Evolutionary conservation across 768 basidiomycete species (phyloP).

Genomic region (Hypsizygus marmoreus): DNA sequence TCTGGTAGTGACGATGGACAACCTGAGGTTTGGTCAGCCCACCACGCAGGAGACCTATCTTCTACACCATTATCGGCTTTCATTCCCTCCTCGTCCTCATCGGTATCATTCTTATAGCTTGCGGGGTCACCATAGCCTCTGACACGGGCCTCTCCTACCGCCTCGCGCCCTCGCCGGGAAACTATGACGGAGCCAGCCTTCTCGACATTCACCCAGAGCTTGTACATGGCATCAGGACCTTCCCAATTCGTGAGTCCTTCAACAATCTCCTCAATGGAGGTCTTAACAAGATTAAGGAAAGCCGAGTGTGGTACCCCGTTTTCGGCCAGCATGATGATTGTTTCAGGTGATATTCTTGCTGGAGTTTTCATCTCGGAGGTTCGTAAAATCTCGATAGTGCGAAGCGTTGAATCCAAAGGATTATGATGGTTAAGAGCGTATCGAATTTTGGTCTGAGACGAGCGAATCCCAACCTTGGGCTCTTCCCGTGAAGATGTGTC

Average conservation of each 20-base stretch:
- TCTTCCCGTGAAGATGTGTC: constrained; percentile 16
- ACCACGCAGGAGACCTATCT: constrained; percentile 63
- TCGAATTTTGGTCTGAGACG: constrained; percentile 49
- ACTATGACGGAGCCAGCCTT: constrained; percentile 37
- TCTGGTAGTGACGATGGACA: constrained; percentile 66
- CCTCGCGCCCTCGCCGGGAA: constrained; percentile 33
- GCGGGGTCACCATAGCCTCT: constrained; percentile 43
- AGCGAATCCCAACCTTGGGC: constrained; percentile 32
- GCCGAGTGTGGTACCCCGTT: constrained; percentile 53
- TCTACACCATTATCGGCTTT: constrained; percentile 23
- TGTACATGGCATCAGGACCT: constrained; percentile 37
- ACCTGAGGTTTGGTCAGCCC: constrained; percentile 65
- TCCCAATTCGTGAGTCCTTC: constrained; percentile 48
- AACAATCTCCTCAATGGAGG: constrained; percentile 36
- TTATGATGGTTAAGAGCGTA: constrained; percentile 29
- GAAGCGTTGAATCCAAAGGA: constrained; percentile 40
- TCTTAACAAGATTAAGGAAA: constrained; percentile 41
- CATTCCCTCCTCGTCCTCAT: constrained; percentile 36
- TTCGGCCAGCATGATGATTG: constrained; percentile 63
- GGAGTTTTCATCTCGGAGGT: constrained; percentile 48
- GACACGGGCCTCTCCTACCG: constrained; percentile 41
- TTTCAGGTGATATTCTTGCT: constrained; percentile 53
- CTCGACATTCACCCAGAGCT: constrained; percentile 42
- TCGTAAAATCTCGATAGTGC: constrained; percentile 55
- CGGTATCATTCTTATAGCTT: constrained; percentile 41